Percentiles rank a stretch among this genome's conserved stretches.
These are phyloP conservation scores for Rhizomucor miehei DNA, from an alignment of 371 early-diverging fungal species.

Conservation along the genomic window DNA sequence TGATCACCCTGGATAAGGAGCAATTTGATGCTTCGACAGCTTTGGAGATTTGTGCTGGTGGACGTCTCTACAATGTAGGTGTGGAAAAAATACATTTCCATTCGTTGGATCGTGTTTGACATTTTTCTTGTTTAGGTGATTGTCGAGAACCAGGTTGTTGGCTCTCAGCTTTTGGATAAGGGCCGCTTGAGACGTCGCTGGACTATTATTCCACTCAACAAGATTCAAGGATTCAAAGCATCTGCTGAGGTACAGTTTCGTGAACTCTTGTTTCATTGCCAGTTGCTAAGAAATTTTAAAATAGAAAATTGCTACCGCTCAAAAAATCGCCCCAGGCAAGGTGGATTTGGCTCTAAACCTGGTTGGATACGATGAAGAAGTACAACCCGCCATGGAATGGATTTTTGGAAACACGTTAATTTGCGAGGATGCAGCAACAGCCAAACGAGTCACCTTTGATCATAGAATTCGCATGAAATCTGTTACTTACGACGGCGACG, in stretches of 20 bases:
- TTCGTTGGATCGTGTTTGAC: not conserved
- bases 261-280: not conserved
- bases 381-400: constrained; percentile 88
- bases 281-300: not conserved
- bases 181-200: constrained; percentile 83
- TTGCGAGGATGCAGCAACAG: constrained; percentile 84
- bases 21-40: constrained; percentile 70
- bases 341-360: constrained; percentile 83
- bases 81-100: not conserved
- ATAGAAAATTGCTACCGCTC: constrained; percentile 62
- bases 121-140: constrained; percentile 64
- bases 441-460: constrained; percentile 89
- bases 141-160: constrained; percentile 90
- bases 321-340: constrained; percentile 77
- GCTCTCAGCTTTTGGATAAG: constrained; percentile 77
- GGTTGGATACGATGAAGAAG: constrained; percentile 77
- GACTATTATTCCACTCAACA: constrained; percentile 97
- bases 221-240: constrained; percentile 72
- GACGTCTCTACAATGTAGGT: constrained; percentile 83
- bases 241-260: constrained; percentile 55
- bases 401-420: constrained; percentile 96
- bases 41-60: constrained; percentile 93
- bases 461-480: constrained; percentile 75
- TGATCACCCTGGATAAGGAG: constrained; percentile 71
- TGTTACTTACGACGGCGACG: constrained; percentile 97